phyloP scores from a whole-genome alignment of 768 basidiomycete genomes.

The Suillus cothurnatus region DNA sequence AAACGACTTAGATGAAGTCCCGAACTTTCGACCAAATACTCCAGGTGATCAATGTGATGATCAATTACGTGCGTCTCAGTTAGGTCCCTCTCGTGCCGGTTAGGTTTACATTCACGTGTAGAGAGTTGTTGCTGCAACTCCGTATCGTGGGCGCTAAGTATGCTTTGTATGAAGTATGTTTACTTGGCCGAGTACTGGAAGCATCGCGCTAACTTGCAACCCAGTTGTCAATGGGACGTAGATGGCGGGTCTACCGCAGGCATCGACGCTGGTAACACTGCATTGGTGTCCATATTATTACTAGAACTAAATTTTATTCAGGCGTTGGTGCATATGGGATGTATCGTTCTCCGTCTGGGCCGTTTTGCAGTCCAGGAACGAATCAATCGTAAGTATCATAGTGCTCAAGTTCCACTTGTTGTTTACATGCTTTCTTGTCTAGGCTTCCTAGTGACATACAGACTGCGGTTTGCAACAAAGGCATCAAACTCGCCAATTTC shows the following conservation, averaged over 20 bases:
- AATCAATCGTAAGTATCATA: constrained; percentile 22
- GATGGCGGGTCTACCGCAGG: constrained; percentile 12
- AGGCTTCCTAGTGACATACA: constrained; percentile 27
- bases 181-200: background rate
- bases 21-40: constrained; percentile 20
- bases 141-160: constrained; percentile 27
- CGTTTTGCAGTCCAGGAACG: constrained; percentile 20
- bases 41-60: constrained; percentile 30
- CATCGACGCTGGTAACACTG: constrained; percentile 20
- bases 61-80: constrained; percentile 21
- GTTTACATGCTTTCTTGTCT: background rate
- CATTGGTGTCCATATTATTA: background rate
- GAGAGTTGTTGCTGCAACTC: constrained; percentile 32
- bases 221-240: constrained; percentile 27
- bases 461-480: constrained; percentile 22
- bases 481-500: constrained; percentile 23
- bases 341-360: constrained; percentile 13
- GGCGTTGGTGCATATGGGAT: constrained; percentile 13
- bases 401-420: background rate
- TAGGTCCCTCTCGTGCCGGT: background rate
- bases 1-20: constrained; percentile 20
- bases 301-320: constrained; percentile 10
- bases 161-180: constrained; percentile 31
- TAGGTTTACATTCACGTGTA: constrained; percentile 2
- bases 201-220: background rate